Evolutionary conservation across 2,329 filamentous ascomycete genomes (phyloP).

Genomic region (Aureobasidium pullulans): DNA sequence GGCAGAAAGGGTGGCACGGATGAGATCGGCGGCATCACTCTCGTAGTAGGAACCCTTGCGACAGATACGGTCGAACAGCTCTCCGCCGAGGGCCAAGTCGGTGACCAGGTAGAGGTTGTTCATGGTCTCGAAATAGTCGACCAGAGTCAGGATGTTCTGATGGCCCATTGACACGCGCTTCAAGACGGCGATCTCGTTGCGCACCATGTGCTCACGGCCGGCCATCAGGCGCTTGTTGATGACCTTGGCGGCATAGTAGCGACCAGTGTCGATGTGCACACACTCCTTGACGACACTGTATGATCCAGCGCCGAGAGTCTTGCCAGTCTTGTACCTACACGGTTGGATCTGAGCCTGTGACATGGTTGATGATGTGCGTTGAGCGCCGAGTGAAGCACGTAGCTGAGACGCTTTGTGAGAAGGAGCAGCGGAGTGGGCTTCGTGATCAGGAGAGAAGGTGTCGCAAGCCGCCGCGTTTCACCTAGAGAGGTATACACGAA

Average conservation of each 20-base stretch:
- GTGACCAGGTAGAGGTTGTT: conserved; percentile 99
- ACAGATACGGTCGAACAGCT: conserved; percentile 97
- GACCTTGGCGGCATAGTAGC: conserved; percentile 97
- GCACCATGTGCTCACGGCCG: conserved; percentile 96
- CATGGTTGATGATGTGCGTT: conserved; percentile 7
- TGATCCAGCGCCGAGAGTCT: conserved; percentile 91
- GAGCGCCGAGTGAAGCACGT: background rate
- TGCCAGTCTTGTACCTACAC: conserved; percentile 97
- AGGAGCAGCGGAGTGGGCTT: background rate
- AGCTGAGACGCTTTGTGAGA: background rate
- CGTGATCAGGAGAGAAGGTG: background rate
- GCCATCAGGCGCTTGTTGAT: conserved; percentile 99
- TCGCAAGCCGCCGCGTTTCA: conserved; percentile 1
- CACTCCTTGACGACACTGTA: conserved; percentile 99
- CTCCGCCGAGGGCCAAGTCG: conserved; percentile 89
- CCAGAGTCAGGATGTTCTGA: conserved; percentile 93
- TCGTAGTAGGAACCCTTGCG: conserved; percentile 98
- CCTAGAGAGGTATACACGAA: background rate
- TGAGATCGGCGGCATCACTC: conserved; percentile 89
- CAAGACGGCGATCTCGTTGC: conserved; percentile 95
- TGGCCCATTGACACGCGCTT: conserved; percentile 99
- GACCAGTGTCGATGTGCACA: conserved; percentile 93
- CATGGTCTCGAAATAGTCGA: conserved; percentile 99
- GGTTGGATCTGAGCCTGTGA: conserved; percentile 65
- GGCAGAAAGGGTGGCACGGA: conserved; percentile 90